A percentile compares a stretch with the other conserved stretches of the same genome.
These are phyloP conservation scores for Xylaria scruposa DNA, from an alignment of 495 filamentous ascomycete species.

Conservation along the genomic window DNA sequence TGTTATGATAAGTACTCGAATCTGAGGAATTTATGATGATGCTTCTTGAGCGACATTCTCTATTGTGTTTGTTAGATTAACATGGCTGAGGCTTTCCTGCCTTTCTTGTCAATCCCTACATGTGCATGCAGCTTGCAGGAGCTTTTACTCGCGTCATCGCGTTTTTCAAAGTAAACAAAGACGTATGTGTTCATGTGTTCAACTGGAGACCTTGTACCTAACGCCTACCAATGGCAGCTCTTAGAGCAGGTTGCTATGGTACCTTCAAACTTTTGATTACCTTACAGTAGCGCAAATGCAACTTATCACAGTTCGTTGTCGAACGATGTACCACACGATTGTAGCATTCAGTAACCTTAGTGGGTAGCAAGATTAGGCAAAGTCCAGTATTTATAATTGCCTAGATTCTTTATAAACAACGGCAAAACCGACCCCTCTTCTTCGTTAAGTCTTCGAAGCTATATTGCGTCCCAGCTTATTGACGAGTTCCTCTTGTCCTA, in stretches of 20 bases:
- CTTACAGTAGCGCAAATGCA: background rate
- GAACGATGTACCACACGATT: background rate
- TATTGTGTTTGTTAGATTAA: background rate
- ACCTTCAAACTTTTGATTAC: conserved; percentile 5
- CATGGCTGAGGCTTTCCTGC: background rate
- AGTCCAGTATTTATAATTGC: background rate
- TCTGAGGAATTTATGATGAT: background rate
- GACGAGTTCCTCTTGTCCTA: background rate
- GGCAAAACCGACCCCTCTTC: conserved; percentile 1
- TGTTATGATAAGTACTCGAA: background rate
- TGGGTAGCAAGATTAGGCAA: background rate
- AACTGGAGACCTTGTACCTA: background rate
- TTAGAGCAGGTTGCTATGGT: conserved; percentile 4
- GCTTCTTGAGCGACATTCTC: background rate
- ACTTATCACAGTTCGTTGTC: conserved; percentile 8
- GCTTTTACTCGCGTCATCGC: conserved; percentile 18
- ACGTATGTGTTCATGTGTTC: background rate
- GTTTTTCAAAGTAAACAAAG: conserved; percentile 22
- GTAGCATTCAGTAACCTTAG: conserved; percentile 2
- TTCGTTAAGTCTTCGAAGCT: background rate
- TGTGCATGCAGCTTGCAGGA: conserved; percentile 24
- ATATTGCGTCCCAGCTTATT: background rate
- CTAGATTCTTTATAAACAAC: conserved; percentile 6
- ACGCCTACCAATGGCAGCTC: conserved; percentile 9
- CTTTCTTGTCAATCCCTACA: background rate